These are phyloP conservation scores for Cenchrus americanus DNA, from an alignment of 176 grass and related monocot species.

Conservation along the genomic window DNA sequence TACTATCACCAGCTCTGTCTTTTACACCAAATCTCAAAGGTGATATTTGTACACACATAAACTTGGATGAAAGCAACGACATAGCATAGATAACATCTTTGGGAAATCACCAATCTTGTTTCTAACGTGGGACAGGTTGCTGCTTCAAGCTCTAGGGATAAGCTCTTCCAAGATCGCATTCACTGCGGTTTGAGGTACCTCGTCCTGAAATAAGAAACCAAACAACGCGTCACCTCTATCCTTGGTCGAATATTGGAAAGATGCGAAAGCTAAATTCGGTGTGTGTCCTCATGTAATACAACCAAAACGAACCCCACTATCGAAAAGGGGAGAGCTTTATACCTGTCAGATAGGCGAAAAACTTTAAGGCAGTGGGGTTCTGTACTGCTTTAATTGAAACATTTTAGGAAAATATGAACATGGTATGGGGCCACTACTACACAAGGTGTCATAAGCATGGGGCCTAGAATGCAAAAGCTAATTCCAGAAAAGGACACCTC, in stretches of 20 bases:
- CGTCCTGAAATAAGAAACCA: slow-evolving; percentile 58
- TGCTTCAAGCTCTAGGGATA: neutral
- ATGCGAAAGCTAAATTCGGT: slow-evolving; percentile 18
- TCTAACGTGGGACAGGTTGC: neutral
- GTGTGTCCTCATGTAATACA: slow-evolving; percentile 4
- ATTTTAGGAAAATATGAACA: slow-evolving; percentile 18
- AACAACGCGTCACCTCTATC: neutral
- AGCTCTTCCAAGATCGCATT: slow-evolving; percentile 32
- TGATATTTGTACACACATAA: neutral
- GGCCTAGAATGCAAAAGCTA: neutral
- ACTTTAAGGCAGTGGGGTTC: slow-evolving; percentile 12
- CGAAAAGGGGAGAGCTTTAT: slow-evolving; percentile 14
- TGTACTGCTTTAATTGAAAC: slow-evolving; percentile 20
- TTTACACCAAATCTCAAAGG: neutral
- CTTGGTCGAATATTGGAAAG: neutral
- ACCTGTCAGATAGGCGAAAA: slow-evolving; percentile 12
- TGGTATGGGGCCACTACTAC: slow-evolving; percentile 13
- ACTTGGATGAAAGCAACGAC: slow-evolving; percentile 17
- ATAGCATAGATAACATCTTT: slow-evolving; percentile 4
- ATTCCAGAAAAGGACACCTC: neutral
- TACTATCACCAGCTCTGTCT: neutral
- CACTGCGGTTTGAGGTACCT: slow-evolving; percentile 57
- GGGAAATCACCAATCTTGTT: neutral
- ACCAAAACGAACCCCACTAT: slow-evolving; percentile 2
- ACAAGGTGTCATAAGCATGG: slow-evolving; percentile 1